phyloP scores from a whole-genome alignment of 371 early-diverging fungal genomes.

The Nematocida sp. region DNA sequence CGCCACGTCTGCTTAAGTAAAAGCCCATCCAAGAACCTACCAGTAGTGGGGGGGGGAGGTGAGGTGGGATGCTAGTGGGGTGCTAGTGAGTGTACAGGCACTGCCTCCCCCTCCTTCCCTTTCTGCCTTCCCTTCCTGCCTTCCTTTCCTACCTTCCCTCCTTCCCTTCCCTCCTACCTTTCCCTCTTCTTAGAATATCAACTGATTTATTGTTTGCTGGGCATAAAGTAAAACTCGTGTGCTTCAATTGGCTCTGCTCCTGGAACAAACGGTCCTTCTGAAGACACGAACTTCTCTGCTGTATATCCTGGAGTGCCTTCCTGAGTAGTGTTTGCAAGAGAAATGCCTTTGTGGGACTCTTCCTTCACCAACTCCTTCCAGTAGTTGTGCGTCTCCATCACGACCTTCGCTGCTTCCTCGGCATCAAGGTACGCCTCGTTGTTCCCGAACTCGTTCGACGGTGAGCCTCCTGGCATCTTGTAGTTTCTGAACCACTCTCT shows the following conservation, averaged over 20 bases:
- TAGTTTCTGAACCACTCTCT: slow-evolving; percentile 96
- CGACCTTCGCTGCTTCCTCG: slow-evolving; percentile 75
- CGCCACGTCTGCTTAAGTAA: slow-evolving; percentile 59
- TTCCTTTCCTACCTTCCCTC: too few species aligned
- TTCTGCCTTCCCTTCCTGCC: too few species aligned
- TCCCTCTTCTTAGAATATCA: too few species aligned
- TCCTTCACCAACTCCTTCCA: slow-evolving; percentile 73
- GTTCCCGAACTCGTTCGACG: slow-evolving; percentile 92
- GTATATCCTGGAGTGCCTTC: slow-evolving; percentile 21
- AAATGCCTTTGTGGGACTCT: slow-evolving; percentile 77
- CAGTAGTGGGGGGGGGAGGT: neutral
- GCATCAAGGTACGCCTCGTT: slow-evolving; percentile 76
- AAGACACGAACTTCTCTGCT: neutral
- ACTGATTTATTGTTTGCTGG: too few species aligned
- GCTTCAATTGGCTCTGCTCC: neutral
- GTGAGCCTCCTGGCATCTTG: slow-evolving; percentile 83
- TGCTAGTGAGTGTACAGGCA: too few species aligned
- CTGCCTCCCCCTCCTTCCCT: too few species aligned
- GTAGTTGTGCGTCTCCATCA: slow-evolving; percentile 82
- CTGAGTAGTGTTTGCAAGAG: slow-evolving; percentile 12
- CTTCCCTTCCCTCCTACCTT: too few species aligned
- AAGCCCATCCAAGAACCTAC: too few species aligned
- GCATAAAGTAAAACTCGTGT: slow-evolving; percentile 23
- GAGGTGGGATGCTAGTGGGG: neutral
- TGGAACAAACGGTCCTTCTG: neutral